These are phyloP conservation scores for Fusarium haematococcum DNA, from an alignment of 2,329 filamentous ascomycete species.

Conservation along the genomic window DNA sequence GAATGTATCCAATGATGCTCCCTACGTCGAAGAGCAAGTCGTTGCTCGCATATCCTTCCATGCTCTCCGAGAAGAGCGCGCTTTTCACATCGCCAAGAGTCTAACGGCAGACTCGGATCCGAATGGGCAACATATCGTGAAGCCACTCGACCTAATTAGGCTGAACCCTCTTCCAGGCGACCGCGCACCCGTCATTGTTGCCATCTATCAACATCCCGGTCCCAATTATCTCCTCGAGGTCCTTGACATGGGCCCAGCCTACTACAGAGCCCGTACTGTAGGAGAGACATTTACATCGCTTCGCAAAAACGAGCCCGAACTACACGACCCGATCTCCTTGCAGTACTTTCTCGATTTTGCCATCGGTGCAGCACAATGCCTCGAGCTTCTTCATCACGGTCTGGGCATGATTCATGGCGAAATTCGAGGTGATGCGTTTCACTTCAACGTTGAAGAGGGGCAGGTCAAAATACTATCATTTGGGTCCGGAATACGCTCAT, in stretches of 20 bases:
- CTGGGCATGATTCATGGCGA: conserved; percentile 91
- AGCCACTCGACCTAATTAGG: conserved; percentile 82
- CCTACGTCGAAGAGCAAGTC: conserved; percentile 73
- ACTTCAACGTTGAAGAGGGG: conserved; percentile 79
- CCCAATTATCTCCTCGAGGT: conserved; percentile 77
- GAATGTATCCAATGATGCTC: conserved; percentile 57
- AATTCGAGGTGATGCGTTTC: conserved; percentile 89
- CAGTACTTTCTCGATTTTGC: conserved; percentile 89
- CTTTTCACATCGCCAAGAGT: conserved; percentile 84
- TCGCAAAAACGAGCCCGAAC: conserved; percentile 58
- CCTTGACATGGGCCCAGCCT: conserved; percentile 82
- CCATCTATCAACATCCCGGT: conserved; percentile 84
- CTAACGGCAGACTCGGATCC: conserved; percentile 79
- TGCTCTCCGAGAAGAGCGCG: conserved; percentile 84
- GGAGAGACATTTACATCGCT: conserved; percentile 63
- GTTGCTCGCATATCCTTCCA: conserved; percentile 87
- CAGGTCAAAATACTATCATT: conserved; percentile 85
- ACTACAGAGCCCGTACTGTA: conserved; percentile 67
- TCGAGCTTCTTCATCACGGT: conserved; percentile 92
- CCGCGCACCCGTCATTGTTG: conserved; percentile 77
- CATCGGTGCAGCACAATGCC: conserved; percentile 85
- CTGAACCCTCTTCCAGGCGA: conserved; percentile 77
- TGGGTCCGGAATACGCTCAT: conserved; percentile 86
- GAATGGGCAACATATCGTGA: conserved; percentile 79
- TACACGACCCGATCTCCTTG: conserved; percentile 74